Evolutionary conservation across 2,329 filamentous ascomycete genomes (phyloP).

Genomic region (Chrysoporthe austroafricana): DNA sequence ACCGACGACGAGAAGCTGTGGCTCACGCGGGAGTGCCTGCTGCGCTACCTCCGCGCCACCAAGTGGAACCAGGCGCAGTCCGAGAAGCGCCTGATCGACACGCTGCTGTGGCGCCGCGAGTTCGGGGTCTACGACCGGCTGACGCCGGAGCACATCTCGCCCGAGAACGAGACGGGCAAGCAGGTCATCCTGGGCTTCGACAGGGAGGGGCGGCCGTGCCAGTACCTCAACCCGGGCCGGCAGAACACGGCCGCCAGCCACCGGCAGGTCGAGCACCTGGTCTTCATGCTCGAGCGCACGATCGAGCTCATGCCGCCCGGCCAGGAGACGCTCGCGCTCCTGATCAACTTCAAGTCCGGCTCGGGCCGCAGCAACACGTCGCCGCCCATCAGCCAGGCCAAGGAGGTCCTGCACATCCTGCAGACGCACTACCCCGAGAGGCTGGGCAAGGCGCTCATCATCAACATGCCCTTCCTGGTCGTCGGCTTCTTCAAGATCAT

Average conservation of each 20-base stretch:
- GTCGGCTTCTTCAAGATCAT: constrained; percentile 96
- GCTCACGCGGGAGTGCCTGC: constrained; percentile 88
- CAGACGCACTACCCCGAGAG: constrained; percentile 96
- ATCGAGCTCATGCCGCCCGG: constrained; percentile 86
- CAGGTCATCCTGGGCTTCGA: constrained; percentile 90
- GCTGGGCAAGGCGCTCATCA: constrained; percentile 84
- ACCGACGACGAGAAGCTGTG: constrained; percentile 83
- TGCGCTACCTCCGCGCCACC: constrained; percentile 90
- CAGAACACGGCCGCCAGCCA: constrained; percentile 91
- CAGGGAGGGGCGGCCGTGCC: constrained; percentile 80
- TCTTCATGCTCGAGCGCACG: constrained; percentile 92
- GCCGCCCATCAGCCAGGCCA: constrained; percentile 74
- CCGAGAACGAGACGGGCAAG: constrained; percentile 96
- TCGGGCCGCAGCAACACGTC: constrained; percentile 73
- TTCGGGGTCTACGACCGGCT: constrained; percentile 76
- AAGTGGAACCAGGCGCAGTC: constrained; percentile 84
- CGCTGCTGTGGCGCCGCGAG: constrained; percentile 85
- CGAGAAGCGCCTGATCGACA: constrained; percentile 77
- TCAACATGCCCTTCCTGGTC: constrained; percentile 86
- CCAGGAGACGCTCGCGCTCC: constrained; percentile 82
- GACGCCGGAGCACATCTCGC: constrained; percentile 84
- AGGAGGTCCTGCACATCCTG: constrained; percentile 85
- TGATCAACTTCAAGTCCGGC: constrained; percentile 89
- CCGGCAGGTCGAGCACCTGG: constrained; percentile 88
- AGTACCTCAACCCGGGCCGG: constrained; percentile 85